A percentile compares a stretch with the other conserved stretches of the same genome.
Conservation (phyloP, 495 filamentous ascomycete species). For the Halenospora varia region DNA sequence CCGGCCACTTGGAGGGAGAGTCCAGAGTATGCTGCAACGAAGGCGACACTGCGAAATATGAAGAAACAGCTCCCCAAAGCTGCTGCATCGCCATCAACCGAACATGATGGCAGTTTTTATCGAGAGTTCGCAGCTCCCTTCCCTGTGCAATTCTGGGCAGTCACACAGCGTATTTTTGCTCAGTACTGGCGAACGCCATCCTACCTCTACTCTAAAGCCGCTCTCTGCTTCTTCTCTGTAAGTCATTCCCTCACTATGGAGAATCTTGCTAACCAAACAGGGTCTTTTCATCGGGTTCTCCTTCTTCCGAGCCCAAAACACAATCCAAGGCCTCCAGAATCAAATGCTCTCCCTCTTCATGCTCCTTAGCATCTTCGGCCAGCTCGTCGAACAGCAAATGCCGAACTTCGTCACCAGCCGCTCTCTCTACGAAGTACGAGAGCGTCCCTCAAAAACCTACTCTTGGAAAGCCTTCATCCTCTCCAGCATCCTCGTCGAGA, state of each 20-base stretch:
- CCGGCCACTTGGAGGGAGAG: constrained; percentile 41
- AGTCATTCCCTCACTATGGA: too few relatives aligned
- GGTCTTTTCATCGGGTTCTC: constrained; percentile 79
- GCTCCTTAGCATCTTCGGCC: constrained; percentile 69
- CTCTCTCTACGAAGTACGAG: constrained; percentile 75
- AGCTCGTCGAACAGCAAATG: constrained; percentile 77
- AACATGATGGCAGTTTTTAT: background rate
- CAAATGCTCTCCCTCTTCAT: constrained; percentile 84
- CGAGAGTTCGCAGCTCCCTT: background rate
- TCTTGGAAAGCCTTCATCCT: constrained; percentile 78
- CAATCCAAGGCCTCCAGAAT: constrained; percentile 75
- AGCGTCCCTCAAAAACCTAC: constrained; percentile 80
- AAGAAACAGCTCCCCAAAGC: constrained; percentile 1
- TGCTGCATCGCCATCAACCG: too few relatives aligned
- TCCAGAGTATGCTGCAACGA: constrained; percentile 33
- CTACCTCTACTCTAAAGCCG: background rate
- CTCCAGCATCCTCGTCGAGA: constrained; percentile 67
- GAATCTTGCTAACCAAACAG: background rate
- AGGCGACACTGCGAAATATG: constrained; percentile 45
- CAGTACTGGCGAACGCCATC: background rate
- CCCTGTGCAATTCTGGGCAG: background rate
- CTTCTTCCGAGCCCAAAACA: constrained; percentile 67
- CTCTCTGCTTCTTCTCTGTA: background rate
- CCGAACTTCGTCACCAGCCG: constrained; percentile 76
- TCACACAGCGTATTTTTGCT: background rate